These are phyloP conservation scores for Monosporascus ibericus DNA, from an alignment of 2,329 filamentous ascomycete species.

Conservation along the genomic window DNA sequence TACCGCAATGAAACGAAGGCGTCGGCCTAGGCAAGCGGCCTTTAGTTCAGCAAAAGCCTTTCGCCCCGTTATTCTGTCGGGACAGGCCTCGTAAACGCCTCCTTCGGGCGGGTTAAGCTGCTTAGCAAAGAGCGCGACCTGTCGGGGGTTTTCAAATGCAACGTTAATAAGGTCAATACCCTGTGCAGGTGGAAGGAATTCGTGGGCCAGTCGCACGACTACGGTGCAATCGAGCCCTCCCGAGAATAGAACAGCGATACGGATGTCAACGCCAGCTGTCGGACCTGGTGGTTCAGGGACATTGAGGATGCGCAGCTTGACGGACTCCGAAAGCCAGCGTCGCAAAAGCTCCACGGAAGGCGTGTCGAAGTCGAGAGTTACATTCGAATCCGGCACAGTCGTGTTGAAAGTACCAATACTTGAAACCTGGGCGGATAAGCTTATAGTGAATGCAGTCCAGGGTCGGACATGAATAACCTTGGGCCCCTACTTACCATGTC, in stretches of 20 bases:
- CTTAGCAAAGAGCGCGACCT: slow-evolving; percentile 49
- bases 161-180: slow-evolving; percentile 88
- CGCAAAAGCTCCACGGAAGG: slow-evolving; percentile 48
- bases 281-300: slow-evolving; percentile 53
- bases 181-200: slow-evolving; percentile 63
- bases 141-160: slow-evolving; percentile 88
- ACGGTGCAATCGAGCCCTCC: slow-evolving; percentile 91
- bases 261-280: slow-evolving; percentile 32
- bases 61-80: slow-evolving; percentile 82
- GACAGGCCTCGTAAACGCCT: slow-evolving; percentile 71
- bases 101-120: slow-evolving; percentile 14
- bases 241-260: slow-evolving; percentile 81
- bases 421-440: slow-evolving; percentile 44
- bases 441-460: slow-evolving; percentile 24
- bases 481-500: slow-evolving; percentile 38
- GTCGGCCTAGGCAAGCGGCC: slow-evolving; percentile 59
- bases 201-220: slow-evolving; percentile 72
- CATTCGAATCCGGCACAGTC: slow-evolving; percentile 27
- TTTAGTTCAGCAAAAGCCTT: slow-evolving; percentile 72
- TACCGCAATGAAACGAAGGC: slow-evolving; percentile 77
- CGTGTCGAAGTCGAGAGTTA: slow-evolving; percentile 33
- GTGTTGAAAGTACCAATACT: slow-evolving; percentile 49
- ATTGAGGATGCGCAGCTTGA: slow-evolving; percentile 57
- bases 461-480: slow-evolving; percentile 1
- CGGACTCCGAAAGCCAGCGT: slow-evolving; percentile 50